Conservation (phyloP, 1,139 yeast genomes). For the Pichia sp. region DNA sequence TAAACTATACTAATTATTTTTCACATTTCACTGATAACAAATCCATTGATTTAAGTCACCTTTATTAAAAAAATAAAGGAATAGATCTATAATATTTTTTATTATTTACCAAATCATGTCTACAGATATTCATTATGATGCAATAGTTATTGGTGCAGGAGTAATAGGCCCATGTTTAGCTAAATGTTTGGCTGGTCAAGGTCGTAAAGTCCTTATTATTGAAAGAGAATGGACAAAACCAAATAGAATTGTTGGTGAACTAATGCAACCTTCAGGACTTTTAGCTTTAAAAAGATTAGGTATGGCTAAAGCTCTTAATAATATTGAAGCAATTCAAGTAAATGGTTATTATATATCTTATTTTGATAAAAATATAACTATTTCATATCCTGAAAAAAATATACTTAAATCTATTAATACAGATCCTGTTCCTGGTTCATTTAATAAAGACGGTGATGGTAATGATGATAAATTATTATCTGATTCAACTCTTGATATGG, state of each 20-base stretch:
- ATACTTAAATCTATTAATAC: conserved; percentile 36
- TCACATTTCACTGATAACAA: too few relatives aligned
- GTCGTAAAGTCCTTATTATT: conserved; percentile 64
- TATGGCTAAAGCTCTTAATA: conserved; percentile 69
- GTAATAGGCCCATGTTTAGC: conserved; percentile 94
- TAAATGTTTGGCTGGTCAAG: conserved; percentile 83
- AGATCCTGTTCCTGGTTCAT: conserved; percentile 50
- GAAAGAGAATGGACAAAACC: conserved; percentile 92
- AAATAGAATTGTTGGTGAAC: conserved; percentile 93
- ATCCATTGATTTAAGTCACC: too few relatives aligned
- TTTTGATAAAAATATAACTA: conserved; percentile 46
- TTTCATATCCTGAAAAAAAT: conserved; percentile 65
- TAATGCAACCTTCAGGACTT: conserved; percentile 92
- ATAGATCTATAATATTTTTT: too few relatives aligned
- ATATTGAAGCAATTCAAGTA: conserved; percentile 73
- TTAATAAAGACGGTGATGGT: conserved; percentile 34
- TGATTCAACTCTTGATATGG: conserved; percentile 43
- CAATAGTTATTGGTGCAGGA: conserved; percentile 85
- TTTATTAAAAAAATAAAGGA: too few relatives aligned
- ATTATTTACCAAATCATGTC: conserved; percentile 2
- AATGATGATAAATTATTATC: conserved; percentile 46
- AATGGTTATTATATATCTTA: conserved; percentile 77
- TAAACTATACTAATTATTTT: too few relatives aligned
- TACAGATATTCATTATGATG: conserved; percentile 40
- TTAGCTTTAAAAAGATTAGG: conserved; percentile 77